Evolutionary conservation across 164 flowering plant species (phyloP), one percentile per base, ranked within the genome.

Genomic region (Tetrastigma voinierianum): DNA sequence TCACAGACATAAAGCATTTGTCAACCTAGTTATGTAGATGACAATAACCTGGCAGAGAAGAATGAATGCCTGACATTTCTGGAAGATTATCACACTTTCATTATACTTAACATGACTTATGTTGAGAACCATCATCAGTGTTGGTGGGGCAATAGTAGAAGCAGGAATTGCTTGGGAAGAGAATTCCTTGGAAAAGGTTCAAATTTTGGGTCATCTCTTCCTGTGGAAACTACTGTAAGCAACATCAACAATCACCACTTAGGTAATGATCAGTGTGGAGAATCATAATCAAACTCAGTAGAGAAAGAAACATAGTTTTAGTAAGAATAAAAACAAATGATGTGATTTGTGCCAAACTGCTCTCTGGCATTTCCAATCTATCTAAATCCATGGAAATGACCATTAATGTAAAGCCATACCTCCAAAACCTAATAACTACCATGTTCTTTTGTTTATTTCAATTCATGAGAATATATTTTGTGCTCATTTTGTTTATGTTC

Each of bases 181-280:
- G 43, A 57, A 62, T 12, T 61, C 72, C 71, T 17, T 63, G 69
- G 53, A 45, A 44, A 25, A 43, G 57, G 43, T 68, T 60, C 62
- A 74, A 44, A 66, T 67, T 60, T 43, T 64, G 73, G 51, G 46
- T 67, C 82, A 81, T 81, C 57, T 67, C 65, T 9, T 46, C 48
- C 1, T 15, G 59, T 52, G 40, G 2, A 32, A 32, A 32, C 40
- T 32, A 57, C 53, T 46, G 12, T 17, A 47, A 57, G 46, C 24
- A 66, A 3, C 54, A 17, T n/a, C 44, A 14, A 43, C 44, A 25
- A 16, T 12, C 6, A 46, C 12, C 32, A 24, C 40, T 32, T 32
- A 32, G 40, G 40, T 32, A 32, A 32, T 32, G 40, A 32, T 32
- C 40, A 32, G 6, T 32, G 40, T 32, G 40, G 40, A 32, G 6